A percentile compares a stretch with the other conserved stretches of the same genome.
Evolutionary conservation across 2,329 filamentous ascomycete species (phyloP).

Genomic region (Parafenestella ontariensis): DNA sequence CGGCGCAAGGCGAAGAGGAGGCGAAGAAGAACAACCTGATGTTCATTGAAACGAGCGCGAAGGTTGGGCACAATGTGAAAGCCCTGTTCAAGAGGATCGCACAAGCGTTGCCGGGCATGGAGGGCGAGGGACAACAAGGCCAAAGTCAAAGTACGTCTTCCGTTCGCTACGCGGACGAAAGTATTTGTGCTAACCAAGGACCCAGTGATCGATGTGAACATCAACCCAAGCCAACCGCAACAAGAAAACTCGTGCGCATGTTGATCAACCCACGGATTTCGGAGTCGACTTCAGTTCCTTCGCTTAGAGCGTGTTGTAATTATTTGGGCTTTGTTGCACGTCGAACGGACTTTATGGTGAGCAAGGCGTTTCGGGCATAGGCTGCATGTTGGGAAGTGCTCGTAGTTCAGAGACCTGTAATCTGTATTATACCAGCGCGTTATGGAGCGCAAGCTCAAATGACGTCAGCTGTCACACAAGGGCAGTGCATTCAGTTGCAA

Average conservation of each 20-base stretch:
- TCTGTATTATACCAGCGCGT: slow-evolving; percentile 46
- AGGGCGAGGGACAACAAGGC: slow-evolving; percentile 81
- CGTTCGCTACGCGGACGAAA: not conserved
- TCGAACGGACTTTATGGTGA: slow-evolving; percentile 40
- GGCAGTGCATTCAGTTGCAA: slow-evolving; percentile 3
- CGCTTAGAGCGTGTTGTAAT: slow-evolving; percentile 44
- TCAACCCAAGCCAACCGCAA: slow-evolving; percentile 70
- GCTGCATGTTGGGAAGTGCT: slow-evolving; percentile 18
- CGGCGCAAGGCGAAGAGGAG: slow-evolving; percentile 95
- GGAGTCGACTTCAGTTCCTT: slow-evolving; percentile 21
- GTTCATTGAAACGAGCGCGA: slow-evolving; percentile 99
- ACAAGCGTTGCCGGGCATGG: slow-evolving; percentile 96
- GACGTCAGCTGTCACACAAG: slow-evolving; percentile 26
- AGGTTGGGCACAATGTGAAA: slow-evolving; percentile 98
- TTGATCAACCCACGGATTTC: slow-evolving; percentile 23
- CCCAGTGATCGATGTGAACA: slow-evolving; percentile 91
- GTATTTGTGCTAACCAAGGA: slow-evolving; percentile 15
- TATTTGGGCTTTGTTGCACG: slow-evolving; percentile 39
- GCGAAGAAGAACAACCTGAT: slow-evolving; percentile 97
- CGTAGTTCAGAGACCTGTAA: slow-evolving; percentile 22
- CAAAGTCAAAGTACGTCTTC: slow-evolving; percentile 77
- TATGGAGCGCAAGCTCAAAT: slow-evolving; percentile 17
- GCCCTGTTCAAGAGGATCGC: slow-evolving; percentile 97
- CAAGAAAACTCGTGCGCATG: slow-evolving; percentile 61
- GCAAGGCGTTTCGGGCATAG: slow-evolving; percentile 49